A percentile compares a stretch with the other conserved stretches of the same genome.
These are phyloP conservation scores for Dothiorella sarmentorum DNA, from an alignment of 2,329 filamentous ascomycete species.

Conservation along the genomic window DNA sequence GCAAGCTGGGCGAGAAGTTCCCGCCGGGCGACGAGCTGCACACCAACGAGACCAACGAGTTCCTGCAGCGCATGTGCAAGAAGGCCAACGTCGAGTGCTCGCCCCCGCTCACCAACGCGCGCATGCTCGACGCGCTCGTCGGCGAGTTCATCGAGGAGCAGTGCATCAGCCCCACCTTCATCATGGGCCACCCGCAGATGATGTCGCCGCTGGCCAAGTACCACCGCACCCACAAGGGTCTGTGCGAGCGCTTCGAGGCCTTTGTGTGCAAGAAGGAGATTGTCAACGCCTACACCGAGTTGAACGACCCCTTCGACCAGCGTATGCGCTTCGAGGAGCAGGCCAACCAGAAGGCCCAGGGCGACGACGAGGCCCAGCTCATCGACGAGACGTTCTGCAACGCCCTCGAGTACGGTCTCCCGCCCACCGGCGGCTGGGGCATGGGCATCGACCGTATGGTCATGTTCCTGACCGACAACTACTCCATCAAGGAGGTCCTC, in stretches of 20 bases:
- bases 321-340: slow-evolving; percentile 91
- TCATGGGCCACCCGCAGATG: slow-evolving; percentile 75
- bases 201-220: slow-evolving; percentile 98
- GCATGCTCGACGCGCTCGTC: slow-evolving; percentile 89
- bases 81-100: slow-evolving; percentile 89
- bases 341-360: slow-evolving; percentile 89
- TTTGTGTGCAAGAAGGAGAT: slow-evolving; percentile 98
- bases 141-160: slow-evolving; percentile 94
- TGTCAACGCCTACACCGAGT: slow-evolving; percentile 93
- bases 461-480: slow-evolving; percentile 95
- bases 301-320: slow-evolving; percentile 96
- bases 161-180: slow-evolving; percentile 90
- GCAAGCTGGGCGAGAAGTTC: slow-evolving; percentile 89
- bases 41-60: slow-evolving; percentile 82
- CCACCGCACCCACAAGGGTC: slow-evolving; percentile 73
- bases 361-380: slow-evolving; percentile 94
- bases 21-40: slow-evolving; percentile 85
- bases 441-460: slow-evolving; percentile 92
- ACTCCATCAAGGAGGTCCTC: slow-evolving; percentile 92
- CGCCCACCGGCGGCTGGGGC: slow-evolving; percentile 93
- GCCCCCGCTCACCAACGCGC: slow-evolving; percentile 85
- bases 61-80: slow-evolving; percentile 78
- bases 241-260: slow-evolving; percentile 95
- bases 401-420: slow-evolving; percentile 83
- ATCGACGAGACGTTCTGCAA: slow-evolving; percentile 95